These are phyloP conservation scores for Camelina hispida DNA, from an alignment of 345 rosid genomes.

Conservation along the genomic window DNA sequence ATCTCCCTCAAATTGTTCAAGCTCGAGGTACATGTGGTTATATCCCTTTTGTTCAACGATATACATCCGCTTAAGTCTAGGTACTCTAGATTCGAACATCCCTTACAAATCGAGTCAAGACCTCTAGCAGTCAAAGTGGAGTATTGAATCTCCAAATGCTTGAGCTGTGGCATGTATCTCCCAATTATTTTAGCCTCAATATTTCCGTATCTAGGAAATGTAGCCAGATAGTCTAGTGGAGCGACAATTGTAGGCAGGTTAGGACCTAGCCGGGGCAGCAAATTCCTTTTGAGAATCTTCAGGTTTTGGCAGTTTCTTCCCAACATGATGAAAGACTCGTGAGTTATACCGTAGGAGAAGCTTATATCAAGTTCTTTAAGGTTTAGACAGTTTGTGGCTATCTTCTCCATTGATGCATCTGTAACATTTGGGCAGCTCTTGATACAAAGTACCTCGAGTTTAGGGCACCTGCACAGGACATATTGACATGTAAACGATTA, in stretches of 20 bases:
- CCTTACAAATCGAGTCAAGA: slow-evolving; percentile 52
- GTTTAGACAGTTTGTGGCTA: slow-evolving; percentile 58
- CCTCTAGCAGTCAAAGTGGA: slow-evolving; percentile 60
- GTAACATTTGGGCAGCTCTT: slow-evolving; percentile 68
- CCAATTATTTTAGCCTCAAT: slow-evolving; percentile 62
- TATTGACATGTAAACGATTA: neutral
- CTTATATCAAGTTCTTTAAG: slow-evolving; percentile 72
- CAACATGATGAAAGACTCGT: slow-evolving; percentile 58
- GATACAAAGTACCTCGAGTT: slow-evolving; percentile 63
- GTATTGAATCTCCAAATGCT: slow-evolving; percentile 65
- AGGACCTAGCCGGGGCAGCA: slow-evolving; percentile 61
- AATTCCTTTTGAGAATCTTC: slow-evolving; percentile 59
- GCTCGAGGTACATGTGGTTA: slow-evolving; percentile 33
- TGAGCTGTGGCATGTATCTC: slow-evolving; percentile 58
- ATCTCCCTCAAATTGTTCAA: slow-evolving; percentile 59
- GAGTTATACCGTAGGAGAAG: slow-evolving; percentile 70
- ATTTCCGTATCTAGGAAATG: slow-evolving; percentile 73
- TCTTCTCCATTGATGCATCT: slow-evolving; percentile 61
- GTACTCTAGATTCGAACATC: slow-evolving; percentile 59
- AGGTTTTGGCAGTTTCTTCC: slow-evolving; percentile 65
- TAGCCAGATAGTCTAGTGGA: slow-evolving; percentile 59
- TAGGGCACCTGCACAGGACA: slow-evolving; percentile 30
- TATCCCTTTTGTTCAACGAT: slow-evolving; percentile 53
- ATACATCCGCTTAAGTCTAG: slow-evolving; percentile 70
- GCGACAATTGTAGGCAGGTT: slow-evolving; percentile 56